A percentile compares a stretch with the other conserved stretches of the same genome.
These are phyloP conservation scores for Dipodascopsis uninucleata DNA, from an alignment of 805 yeast genomes.

Conservation along the genomic window DNA sequence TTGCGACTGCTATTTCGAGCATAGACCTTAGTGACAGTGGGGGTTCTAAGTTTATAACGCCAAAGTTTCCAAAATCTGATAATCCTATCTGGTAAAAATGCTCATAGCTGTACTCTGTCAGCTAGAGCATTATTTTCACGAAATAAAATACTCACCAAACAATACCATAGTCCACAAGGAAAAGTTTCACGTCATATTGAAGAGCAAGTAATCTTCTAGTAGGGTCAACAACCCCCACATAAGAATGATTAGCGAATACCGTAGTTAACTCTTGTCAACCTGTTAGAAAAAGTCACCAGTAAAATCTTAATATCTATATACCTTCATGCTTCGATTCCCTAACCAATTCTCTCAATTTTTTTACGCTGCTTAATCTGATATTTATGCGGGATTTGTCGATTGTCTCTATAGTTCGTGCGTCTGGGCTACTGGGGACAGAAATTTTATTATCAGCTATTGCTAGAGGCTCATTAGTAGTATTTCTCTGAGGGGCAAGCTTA, in stretches of 20 bases:
- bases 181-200: constrained; percentile 75
- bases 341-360: constrained; percentile 47
- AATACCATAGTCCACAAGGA: constrained; percentile 75
- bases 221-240: constrained; percentile 79
- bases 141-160: constrained; percentile 38
- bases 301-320: background rate
- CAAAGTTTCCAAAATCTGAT: constrained; percentile 77
- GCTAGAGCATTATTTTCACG: background rate
- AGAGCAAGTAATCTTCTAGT: constrained; percentile 68
- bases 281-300: constrained; percentile 28
- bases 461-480: background rate
- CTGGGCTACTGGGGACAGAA: too few species aligned
- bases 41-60: constrained; percentile 46
- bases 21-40: constrained; percentile 40
- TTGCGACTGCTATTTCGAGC: constrained; percentile 37
- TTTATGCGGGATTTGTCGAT: too few species aligned
- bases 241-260: constrained; percentile 64
- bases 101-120: constrained; percentile 39
- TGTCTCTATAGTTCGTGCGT: too few species aligned
- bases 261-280: constrained; percentile 64
- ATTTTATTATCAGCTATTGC: background rate
- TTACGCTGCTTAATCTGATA: constrained; percentile 57
- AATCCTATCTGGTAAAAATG: constrained; percentile 79
- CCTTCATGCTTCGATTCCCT: constrained; percentile 12
- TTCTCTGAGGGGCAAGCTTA: too few species aligned